Evolutionary conservation across 768 basidiomycete species (phyloP), one percentile per base, ranked within the genome.

Genomic region (Psilocybe subaeruginosa): DNA sequence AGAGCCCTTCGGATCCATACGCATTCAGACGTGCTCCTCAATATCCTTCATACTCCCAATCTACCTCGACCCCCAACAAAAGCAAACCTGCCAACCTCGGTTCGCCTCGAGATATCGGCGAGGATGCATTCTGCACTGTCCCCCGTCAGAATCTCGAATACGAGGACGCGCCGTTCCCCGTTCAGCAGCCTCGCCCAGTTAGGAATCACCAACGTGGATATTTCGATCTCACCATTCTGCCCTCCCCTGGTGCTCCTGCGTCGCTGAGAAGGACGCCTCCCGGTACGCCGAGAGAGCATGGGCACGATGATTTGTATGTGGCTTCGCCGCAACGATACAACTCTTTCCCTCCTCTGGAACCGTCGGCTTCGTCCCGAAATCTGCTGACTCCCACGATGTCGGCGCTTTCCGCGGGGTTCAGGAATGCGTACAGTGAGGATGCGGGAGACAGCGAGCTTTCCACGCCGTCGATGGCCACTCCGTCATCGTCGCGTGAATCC

Each of bases 171-270:
- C 67, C 76, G 16, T 73, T 76, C 53, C 63, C 68, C 23, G 54
- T 73, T 23, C 62, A 68, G 16, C 64, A 60, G 3, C 66, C 68
- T 39, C 43, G 55, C n/a, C 55, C 53, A 23, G 53, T 54, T n/a
- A 67, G 87, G 56, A 80, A 87, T 63, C 89, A 89, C 69, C 80
- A 80, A 60, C 79, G 87, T 8, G 84, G 87, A 4, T 85, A 85
- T 67, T 80, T 84, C 58, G 85, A 88, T 61, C 60, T 76, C 50
- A 65, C 73, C n/a, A 68, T 74, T 41, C 71, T 59, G 14, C 33
- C 31, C 1, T 48, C 27, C 48, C 61, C 64, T 14, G 12, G 37
- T 37, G 27, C 27, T 46, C 64, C 64, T 14, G 12, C 46, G 39
- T 67, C 59, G 14, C 57, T 84, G 58, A 80, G 75, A 62, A 73